Evolutionary conservation across 345 rosid genomes (phyloP), one percentile per base, ranked within the genome.

Genomic region (Viola odorata): DNA sequence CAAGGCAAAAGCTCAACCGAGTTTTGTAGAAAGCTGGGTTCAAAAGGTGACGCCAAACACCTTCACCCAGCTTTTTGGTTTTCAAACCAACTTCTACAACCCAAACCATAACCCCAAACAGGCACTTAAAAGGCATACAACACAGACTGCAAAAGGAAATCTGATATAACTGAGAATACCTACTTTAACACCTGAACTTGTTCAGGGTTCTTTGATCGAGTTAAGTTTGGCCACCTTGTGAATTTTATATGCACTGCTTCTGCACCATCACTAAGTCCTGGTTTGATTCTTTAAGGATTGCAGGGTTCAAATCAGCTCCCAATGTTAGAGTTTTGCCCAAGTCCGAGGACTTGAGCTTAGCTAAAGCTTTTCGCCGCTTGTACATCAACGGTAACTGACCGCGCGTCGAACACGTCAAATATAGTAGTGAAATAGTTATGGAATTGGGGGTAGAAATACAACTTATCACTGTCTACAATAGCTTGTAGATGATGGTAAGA

Each of bases 331-430:
- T 53, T 65, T 67, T 67, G 45, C 70, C 64, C 12, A 58, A 60
- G 62, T 60, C 66, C 37, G 65, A 56, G 37, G 76, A 59, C 44
- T 47, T 77, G 50, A 60, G 45, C 60, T 75, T 77, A 8, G 69
- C 55, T 52, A 60, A 70, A 72, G 72, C 59, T 59, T 81, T 83
- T 73, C 85, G 79, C 50, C 91, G 80, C 64, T 85, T 85, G 73
- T 83, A 81, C 9, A 84, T 81, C 75, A 79, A 74, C 47, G 84
- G 82, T 67, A n/a, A n/a, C n/a, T n/a, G n/a, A n/a, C n/a, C n/a
- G n/a, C n/a, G n/a, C n/a, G n/a, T n/a, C n/a, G n/a, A n/a, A n/a
- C n/a, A n/a, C n/a, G n/a, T n/a, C n/a, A n/a, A n/a, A n/a, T n/a
- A n/a, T n/a, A n/a, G n/a, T n/a, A n/a, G n/a, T n/a, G n/a, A n/a